Base-by-base conservation (phyloP, 345 rosid genomes). In the Salix dunnii region DNA sequence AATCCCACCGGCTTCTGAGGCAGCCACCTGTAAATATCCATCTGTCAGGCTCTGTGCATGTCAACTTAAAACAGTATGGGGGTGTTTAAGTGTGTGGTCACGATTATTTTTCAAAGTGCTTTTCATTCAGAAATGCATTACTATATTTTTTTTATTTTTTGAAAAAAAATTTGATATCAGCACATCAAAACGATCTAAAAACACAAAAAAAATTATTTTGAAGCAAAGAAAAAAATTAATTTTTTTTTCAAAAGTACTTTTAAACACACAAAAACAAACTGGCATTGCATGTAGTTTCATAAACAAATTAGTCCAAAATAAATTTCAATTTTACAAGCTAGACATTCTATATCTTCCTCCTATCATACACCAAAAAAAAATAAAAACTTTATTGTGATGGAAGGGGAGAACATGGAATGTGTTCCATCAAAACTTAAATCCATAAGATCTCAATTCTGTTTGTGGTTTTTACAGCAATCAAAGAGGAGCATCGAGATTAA, bases 1-100 rank as follows among this genome's bases (percentile, higher is more conserved):
- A 66, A 96, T 96, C 31, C 99, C 98, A 79, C 99, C 99, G 36
- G 98, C 98, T 89, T 96, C 99, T 38, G 92, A 87, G 71, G 96
- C 94, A 82, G 94, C 98, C 73, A 96, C 96, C 99, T 96, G 85
- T 65, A 87, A 49, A 76, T 74, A 49, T 77, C 82, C 75, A 86
- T 75, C 48, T 73, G 74, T 73, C 76, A 74, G 78, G 74, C 46
- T 40, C 60, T 21, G 71, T 20, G 65, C 25, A 76, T 49, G 16
- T 42, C 65, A 70, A 30, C 74, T 73, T 48, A 38, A 23, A 74
- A 72, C 55, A 46, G 64, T 75, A 36, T 0, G 6, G 36, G 35
- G 36, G 36, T 33, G 36, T 33, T 33, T 33, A 33, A 33, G 36
- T 0, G 36, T 33, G 6, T 33, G 36, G 36, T 33, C 7, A 33